phyloP scores from a whole-genome alignment of 805 yeast genomes.

The Saccharomycopsis fermentans region DNA sequence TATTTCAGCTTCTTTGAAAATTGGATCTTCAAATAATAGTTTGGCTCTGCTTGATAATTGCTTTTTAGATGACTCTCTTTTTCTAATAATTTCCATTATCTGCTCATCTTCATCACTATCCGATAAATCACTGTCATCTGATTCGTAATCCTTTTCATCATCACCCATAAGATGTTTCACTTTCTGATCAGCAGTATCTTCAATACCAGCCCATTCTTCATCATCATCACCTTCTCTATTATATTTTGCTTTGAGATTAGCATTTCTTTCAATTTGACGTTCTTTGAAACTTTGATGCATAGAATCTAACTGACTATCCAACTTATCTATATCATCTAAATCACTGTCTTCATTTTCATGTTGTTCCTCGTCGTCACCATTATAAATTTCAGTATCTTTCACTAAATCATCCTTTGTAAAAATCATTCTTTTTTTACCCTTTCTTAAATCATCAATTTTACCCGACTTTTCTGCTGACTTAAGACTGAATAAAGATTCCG shows the following conservation, averaged over 20 bases:
- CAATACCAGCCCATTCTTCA: constrained; percentile 70
- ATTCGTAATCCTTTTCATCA: constrained; percentile 33
- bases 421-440: constrained; percentile 63
- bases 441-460: constrained; percentile 56
- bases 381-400: constrained; percentile 46
- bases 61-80: constrained; percentile 31
- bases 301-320: constrained; percentile 73
- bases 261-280: constrained; percentile 55
- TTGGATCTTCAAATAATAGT: constrained; percentile 41
- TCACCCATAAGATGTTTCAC: constrained; percentile 11
- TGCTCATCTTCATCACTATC: constrained; percentile 69
- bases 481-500: constrained; percentile 66
- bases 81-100: constrained; percentile 46
- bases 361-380: constrained; percentile 29
- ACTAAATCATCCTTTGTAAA: constrained; percentile 46
- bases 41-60: constrained; percentile 32
- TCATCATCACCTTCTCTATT: constrained; percentile 71
- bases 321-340: constrained; percentile 49
- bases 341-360: constrained; percentile 22
- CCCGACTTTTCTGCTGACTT: constrained; percentile 86
- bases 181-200: constrained; percentile 34
- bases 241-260: constrained; percentile 56
- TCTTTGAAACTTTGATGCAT: constrained; percentile 72
- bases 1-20: constrained; percentile 30
- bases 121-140: constrained; percentile 29